Evolutionary conservation across 352 stramenopile genomes (phyloP), one percentile per base, ranked within the genome.

Genomic region (Phytophthora fragariae): DNA sequence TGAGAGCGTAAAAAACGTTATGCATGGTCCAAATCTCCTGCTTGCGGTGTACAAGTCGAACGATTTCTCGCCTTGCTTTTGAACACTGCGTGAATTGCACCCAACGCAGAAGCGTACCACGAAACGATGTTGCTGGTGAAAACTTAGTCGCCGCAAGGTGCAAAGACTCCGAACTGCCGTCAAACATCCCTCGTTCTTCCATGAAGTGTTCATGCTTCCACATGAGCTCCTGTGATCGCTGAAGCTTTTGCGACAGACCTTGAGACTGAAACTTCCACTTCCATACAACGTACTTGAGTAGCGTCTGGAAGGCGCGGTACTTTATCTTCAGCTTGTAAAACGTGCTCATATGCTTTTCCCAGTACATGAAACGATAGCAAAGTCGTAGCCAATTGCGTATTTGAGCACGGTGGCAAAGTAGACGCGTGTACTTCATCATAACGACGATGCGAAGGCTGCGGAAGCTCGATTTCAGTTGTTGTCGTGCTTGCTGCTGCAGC

Each of bases 361-460:
- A 92, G 50, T 81, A 89, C 15, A 73, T 63, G 58, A 88, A 90
- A 9, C 85, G 82, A 15, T 79, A 65, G 11, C 83, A 90, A 10
- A 92, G 57, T 1, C 85, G 82, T 31, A 92, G 59, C 83, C 83
- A 92, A 47, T 92, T 92, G 14, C 85, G 80, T 2, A 92, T 65
- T 56, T 91, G 75, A 0, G 77, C 66, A 19, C 82, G 78, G 58
- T 80, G 75, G 41, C 83, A 89, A 10, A 91, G 64, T 35, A 80
- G 14, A 14, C 55, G 64, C 4, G 74, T 83, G 60, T 89, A 80
- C 41, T 84, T 88, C 46, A 79, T 65, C 80, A 88, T 88, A 17
- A 79, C 72, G 27, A 83, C 62, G 5, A 88, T 68, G 11, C 85
- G 80, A 0, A 92, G 65, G 33, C 76, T 83, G 7, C 83, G 83